Base-by-base conservation (phyloP, 2,329 filamentous ascomycete species). In the Exophiala phaeomuriformis region DNA sequence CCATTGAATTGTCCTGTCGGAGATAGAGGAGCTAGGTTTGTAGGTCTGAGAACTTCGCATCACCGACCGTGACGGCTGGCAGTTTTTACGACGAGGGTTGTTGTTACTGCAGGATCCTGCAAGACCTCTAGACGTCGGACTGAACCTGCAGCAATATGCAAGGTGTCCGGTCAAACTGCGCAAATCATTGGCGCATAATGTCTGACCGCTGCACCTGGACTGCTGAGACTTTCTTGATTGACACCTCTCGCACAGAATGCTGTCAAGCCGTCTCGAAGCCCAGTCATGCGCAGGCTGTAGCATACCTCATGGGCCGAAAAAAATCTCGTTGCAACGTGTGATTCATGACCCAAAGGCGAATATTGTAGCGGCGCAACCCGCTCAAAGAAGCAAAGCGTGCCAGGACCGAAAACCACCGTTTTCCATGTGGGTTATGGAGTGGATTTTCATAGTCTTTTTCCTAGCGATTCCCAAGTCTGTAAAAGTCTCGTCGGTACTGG, bases 1-100 rank as follows among this genome's bases (percentile, higher is more conserved):
- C 27, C 31, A 19, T 8, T 51, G 41, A 36, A 19, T n/a, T 28
- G 28, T 2, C 36, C 31, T 35, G 12, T 51, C 40, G 41, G 33
- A 33, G 32, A 2, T 33, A 31, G 19, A 19, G 30, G 5, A 12
- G 8, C 12, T 42, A 48, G 37, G 12, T 43, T 33, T 4, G 28
- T n/a, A 30, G 39, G 44, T 53, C 45, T 53, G 33, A 53, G 32
- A 39, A 53, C 19, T 53, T 36, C 51, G 51, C 51, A 37, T 44
- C 30, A 32, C 30, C 42, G 32, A 36, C 33, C 33, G n/a, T 36
- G 33, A 36, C n/a, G 33, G 7, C 33, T 7, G 33, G 33, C 7
- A 32, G 10, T 43, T 6, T n/a, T 39, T n/a, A 10, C 12, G 39
- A 27, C 36, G 10, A 39, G 5, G 36, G 6, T 39, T 5, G 9